Base-by-base conservation (phyloP, 177 flowering plant species). In the Tripterygium wilfordii region DNA sequence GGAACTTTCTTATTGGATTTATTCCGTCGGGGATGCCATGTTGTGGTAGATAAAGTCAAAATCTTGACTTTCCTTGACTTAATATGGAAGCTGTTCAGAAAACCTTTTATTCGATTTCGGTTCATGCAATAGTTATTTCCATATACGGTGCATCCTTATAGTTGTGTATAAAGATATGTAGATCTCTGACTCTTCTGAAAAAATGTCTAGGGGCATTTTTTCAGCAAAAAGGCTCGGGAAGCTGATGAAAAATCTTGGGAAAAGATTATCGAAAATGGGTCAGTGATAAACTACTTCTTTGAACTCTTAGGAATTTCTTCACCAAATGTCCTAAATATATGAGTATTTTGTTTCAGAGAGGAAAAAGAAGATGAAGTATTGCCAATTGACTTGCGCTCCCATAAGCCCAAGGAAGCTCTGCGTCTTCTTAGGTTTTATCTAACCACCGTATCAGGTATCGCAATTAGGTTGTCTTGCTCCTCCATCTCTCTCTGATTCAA, bases 391-490 rank as follows among this genome's bases (percentile, higher is more conserved):
- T 14, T 72, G 57, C 57, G 31, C 27, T 29, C 38, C 35, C 29
- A 43, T 42, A 57, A 56, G 19, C 74, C 72, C n/a, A 70, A 64
- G 54, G 77, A 75, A 39, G 79, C 83, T 32, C 18, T 69, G 52
- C 60, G 62, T 8, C 55, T 56, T 27, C 51, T 79, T 50, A 72
- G 62, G 54, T 12, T 56, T 51, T 77, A 79, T 29, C 66, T 82
- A 35, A 45, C 52, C 18, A 33, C 55, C 25, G 56, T 74, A 42
- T 49, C 75, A 44, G 78, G 83, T 20, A 69, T 72, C 42, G 38
- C 64, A 27, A 18, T 83, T 72, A 48, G 36, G 66, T 39, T 42
- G 2, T 39, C 13, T 8, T 39, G 4, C 10, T 8, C 24, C 21
- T 39, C 42, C 14, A n/a, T n/a, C n/a, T n/a, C n/a, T n/a, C n/a